phyloP scores from a whole-genome alignment of 2,329 filamentous ascomycete species.

The Fusarium lateritium region DNA sequence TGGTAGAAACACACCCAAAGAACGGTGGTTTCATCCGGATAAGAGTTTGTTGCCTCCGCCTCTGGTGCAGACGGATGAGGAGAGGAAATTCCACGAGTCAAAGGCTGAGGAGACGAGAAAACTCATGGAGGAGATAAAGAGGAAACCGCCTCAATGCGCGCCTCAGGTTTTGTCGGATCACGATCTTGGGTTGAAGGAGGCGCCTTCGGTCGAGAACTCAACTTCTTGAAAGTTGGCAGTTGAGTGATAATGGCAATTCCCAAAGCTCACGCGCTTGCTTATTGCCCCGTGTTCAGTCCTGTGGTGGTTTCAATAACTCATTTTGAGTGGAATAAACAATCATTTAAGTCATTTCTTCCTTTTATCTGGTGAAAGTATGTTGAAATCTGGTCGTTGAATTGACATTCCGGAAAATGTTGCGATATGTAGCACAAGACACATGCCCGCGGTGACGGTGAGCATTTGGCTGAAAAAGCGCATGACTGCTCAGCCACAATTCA shows the following conservation, averaged over 20 bases:
- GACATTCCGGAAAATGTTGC: background rate
- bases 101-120: constrained; percentile 1
- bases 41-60: background rate
- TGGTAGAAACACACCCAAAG: background rate
- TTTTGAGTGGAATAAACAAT: too few species aligned
- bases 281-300: too few species aligned
- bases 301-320: too few species aligned
- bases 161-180: background rate
- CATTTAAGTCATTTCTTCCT: too few species aligned
- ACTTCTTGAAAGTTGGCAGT: too few species aligned
- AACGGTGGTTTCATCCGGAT: background rate
- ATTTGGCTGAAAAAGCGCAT: background rate
- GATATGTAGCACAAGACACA: background rate
- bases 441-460: background rate
- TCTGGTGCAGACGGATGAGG: background rate
- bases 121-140: too few species aligned
- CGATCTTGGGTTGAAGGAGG: background rate
- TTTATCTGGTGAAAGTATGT: too few species aligned
- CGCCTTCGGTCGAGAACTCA: background rate
- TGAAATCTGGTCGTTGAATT: too few species aligned
- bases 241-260: too few species aligned
- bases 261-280: too few species aligned
- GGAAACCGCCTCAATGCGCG: background rate
- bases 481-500: constrained; percentile 17
- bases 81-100: background rate